phyloP scores from a whole-genome alignment of 192 early-diverging fungal species.

The Coemansia sp. region DNA sequence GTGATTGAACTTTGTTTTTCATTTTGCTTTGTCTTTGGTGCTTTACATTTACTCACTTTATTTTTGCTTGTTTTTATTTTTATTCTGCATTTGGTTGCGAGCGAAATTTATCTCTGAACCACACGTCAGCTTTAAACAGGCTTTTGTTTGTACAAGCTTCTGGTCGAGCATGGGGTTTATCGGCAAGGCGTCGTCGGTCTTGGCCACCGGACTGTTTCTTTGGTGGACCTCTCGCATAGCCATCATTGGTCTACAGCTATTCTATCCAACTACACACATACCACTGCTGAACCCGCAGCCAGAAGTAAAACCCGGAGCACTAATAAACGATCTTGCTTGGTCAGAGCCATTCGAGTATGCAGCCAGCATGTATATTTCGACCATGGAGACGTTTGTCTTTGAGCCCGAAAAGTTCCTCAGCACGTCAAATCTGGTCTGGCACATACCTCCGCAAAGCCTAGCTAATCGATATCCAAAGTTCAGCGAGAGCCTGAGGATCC shows the following conservation, averaged over 20 bases:
- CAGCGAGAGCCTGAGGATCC: conserved; percentile 13
- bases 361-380: conserved; percentile 42
- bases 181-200: conserved; percentile 27
- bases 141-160: not conserved
- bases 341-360: conserved; percentile 48
- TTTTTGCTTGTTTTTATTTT: too few species aligned
- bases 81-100: too few species aligned
- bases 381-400: conserved; percentile 15
- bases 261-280: conserved; percentile 48
- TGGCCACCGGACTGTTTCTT: conserved; percentile 27
- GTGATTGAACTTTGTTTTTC: too few species aligned
- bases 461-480: conserved; percentile 26
- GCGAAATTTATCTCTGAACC: too few species aligned
- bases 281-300: conserved; percentile 34
- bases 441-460: conserved; percentile 29
- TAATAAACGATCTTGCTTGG: conserved; percentile 39
- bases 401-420: conserved; percentile 24
- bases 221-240: conserved; percentile 32
- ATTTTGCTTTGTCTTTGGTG: too few species aligned
- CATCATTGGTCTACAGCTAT: conserved; percentile 23
- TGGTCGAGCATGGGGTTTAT: conserved; percentile 19
- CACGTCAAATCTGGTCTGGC: conserved; percentile 37
- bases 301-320: not conserved
- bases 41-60: too few species aligned
- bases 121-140: too few species aligned